Percentiles rank a stretch among this genome's conserved stretches.
phyloP scores from a whole-genome alignment of 2,329 filamentous ascomycete species.

The Epichloe amarillans region DNA sequence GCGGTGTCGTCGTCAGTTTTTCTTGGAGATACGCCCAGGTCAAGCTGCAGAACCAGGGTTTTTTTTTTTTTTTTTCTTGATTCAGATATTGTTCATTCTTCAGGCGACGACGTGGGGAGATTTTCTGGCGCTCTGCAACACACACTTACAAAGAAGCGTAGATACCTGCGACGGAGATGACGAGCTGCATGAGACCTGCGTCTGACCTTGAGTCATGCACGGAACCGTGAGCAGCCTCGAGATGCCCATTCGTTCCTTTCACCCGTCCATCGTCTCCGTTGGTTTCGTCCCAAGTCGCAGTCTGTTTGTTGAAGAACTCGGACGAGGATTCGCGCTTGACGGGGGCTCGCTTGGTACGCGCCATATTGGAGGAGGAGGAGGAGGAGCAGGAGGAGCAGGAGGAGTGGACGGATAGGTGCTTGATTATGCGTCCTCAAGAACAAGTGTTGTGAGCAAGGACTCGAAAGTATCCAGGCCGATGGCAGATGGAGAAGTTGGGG shows the following conservation, averaged over 20 bases:
- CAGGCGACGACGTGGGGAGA: background rate
- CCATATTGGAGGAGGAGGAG: conserved; percentile 35
- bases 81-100: background rate
- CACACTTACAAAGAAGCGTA: conserved; percentile 86
- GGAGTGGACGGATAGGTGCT: background rate
- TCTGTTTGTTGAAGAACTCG: conserved; percentile 44
- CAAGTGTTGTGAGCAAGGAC: too few relatives aligned
- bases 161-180: conserved; percentile 85
- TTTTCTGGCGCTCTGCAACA: conserved; percentile 15
- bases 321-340: conserved; percentile 53
- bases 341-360: conserved; percentile 57
- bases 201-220: conserved; percentile 22
- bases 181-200: conserved; percentile 58
- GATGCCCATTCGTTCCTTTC: background rate
- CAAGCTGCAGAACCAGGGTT: conserved; percentile 38
- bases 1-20: conserved; percentile 85
- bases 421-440: background rate
- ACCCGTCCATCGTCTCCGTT: conserved; percentile 16
- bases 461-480: background rate
- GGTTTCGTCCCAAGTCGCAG: conserved; percentile 21
- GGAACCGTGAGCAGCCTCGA: background rate
- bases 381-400: too few relatives aligned
- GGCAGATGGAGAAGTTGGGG: background rate
- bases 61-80: too few relatives aligned
- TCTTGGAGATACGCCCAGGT: conserved; percentile 97